Percentiles rank a stretch among this genome's conserved stretches.
These are phyloP conservation scores for Typha latifolia DNA, from an alignment of 176 grass and related monocot species.

Conservation along the genomic window DNA sequence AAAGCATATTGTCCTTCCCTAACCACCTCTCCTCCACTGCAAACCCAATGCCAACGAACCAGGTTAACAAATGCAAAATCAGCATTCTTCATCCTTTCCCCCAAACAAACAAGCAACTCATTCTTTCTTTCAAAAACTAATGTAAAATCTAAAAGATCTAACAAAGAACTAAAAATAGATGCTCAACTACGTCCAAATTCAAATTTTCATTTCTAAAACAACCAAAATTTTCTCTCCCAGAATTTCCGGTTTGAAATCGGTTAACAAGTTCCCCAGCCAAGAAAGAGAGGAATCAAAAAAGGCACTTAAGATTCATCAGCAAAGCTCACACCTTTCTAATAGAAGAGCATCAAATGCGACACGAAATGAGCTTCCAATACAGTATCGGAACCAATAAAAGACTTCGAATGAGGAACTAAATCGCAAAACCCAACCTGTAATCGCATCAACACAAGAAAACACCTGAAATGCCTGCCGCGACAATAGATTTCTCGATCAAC, in stretches of 20 bases:
- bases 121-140: conserved; percentile 16
- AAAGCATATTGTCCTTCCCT: conserved; percentile 24
- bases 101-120: conserved; percentile 13
- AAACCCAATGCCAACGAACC: conserved; percentile 20
- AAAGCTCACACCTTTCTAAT: conserved; percentile 8
- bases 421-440: not conserved
- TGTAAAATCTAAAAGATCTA: not conserved
- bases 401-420: not conserved
- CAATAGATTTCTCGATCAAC: conserved; percentile 17
- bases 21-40: conserved; percentile 23
- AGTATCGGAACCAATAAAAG: not conserved
- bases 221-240: not conserved
- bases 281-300: not conserved
- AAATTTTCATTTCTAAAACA: not conserved
- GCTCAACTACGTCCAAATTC: conserved; percentile 1
- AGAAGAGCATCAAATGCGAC: conserved; percentile 3
- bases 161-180: not conserved
- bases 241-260: no score
- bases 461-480: not conserved
- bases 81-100: conserved; percentile 9
- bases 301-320: not conserved
- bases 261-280: no score
- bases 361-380: conserved; percentile 6
- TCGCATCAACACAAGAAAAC: not conserved
- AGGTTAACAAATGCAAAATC: conserved; percentile 2